Evolutionary conservation across 768 basidiomycete species (phyloP).

Genomic region (Neoboletus magnificus): DNA sequence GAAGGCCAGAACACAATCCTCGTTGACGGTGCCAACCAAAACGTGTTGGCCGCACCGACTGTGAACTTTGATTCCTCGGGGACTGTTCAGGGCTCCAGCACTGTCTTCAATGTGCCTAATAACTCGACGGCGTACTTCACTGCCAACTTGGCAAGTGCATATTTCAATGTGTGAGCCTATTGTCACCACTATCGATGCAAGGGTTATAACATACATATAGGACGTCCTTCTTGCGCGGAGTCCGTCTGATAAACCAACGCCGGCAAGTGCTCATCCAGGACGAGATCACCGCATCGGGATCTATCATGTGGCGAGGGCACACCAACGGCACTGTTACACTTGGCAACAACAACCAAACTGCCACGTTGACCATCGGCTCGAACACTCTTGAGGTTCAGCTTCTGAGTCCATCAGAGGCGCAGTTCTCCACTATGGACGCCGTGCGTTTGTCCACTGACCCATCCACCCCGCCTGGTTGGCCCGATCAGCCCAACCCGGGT

Average conservation of each 20-base stretch:
- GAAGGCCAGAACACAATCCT: slow-evolving; percentile 96
- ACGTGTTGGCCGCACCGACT: slow-evolving; percentile 63
- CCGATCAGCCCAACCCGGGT: slow-evolving; percentile 73
- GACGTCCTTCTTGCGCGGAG: slow-evolving; percentile 76
- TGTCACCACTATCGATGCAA: neutral
- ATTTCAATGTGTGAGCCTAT: slow-evolving; percentile 61
- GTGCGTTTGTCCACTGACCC: slow-evolving; percentile 60
- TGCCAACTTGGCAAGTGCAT: slow-evolving; percentile 76
- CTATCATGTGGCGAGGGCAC: slow-evolving; percentile 89
- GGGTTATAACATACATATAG: slow-evolving; percentile 35
- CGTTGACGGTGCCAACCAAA: slow-evolving; percentile 74
- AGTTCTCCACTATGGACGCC: slow-evolving; percentile 55
- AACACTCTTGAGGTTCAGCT: slow-evolving; percentile 66
- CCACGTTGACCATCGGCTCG: slow-evolving; percentile 70
- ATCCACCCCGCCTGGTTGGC: slow-evolving; percentile 49
- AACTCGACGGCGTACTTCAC: slow-evolving; percentile 79
- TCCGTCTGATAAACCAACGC: slow-evolving; percentile 78
- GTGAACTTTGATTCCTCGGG: slow-evolving; percentile 49
- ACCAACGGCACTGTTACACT: slow-evolving; percentile 86
- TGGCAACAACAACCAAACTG: slow-evolving; percentile 53
- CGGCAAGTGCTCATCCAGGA: slow-evolving; percentile 91
- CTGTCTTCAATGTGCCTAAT: slow-evolving; percentile 58
- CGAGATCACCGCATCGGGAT: slow-evolving; percentile 63
- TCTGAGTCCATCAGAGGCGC: slow-evolving; percentile 59
- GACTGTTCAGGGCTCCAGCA: slow-evolving; percentile 83